These are phyloP conservation scores for Hapsidospora chrysogenum DNA, from an alignment of 495 filamentous ascomycete genomes.

Conservation along the genomic window DNA sequence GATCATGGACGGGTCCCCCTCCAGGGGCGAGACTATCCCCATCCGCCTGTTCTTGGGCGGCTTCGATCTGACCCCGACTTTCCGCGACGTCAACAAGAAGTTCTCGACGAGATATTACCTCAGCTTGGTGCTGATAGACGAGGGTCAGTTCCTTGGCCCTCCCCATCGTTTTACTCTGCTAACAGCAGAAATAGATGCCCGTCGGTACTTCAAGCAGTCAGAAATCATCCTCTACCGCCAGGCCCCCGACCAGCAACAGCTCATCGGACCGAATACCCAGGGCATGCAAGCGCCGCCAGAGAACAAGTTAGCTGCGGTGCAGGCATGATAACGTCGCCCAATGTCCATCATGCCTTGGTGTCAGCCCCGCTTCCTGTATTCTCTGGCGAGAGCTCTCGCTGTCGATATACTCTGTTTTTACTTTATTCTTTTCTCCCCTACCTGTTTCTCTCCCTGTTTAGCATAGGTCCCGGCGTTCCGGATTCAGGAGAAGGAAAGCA, in stretches of 20 bases:
- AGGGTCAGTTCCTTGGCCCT: conserved; percentile 39
- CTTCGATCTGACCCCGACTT: conserved; percentile 94
- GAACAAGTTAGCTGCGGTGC: conserved; percentile 10
- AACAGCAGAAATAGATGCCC: conserved; percentile 49
- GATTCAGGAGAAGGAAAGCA: too few species aligned
- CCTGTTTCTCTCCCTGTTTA: too few species aligned
- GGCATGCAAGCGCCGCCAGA: conserved; percentile 11
- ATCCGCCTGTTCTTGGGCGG: conserved; percentile 95
- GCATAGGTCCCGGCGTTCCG: too few species aligned
- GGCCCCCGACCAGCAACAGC: conserved; percentile 48
- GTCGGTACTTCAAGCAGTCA: conserved; percentile 97
- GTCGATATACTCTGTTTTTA: too few species aligned
- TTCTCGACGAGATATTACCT: conserved; percentile 97
- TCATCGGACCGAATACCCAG: conserved; percentile 8
- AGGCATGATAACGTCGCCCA: too few species aligned
- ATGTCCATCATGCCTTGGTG: too few species aligned
- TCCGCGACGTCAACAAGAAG: conserved; percentile 99
- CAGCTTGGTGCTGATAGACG: conserved; percentile 89
- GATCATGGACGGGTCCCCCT: conserved; percentile 99
- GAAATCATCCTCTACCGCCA: conserved; percentile 97
- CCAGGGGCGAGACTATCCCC: conserved; percentile 93
- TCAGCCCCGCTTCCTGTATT: too few species aligned
- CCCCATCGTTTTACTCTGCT: conserved; percentile 1
- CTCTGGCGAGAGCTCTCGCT: too few species aligned
- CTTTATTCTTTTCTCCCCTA: too few species aligned